Conservation (phyloP, 768 basidiomycete species). For the Tylopilus intermedius region DNA sequence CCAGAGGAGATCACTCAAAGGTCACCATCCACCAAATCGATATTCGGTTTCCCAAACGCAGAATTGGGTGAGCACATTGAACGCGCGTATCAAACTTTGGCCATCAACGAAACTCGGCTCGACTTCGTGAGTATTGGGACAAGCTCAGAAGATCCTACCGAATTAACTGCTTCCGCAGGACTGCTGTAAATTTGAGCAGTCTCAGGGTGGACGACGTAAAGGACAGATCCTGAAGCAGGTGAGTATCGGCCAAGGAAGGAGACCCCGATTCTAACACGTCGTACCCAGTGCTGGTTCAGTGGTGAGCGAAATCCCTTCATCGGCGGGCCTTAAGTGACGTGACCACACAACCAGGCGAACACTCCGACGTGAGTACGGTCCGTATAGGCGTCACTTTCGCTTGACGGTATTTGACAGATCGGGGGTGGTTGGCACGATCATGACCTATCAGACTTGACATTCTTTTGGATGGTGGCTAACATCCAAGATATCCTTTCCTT, state of each 20-base stretch:
- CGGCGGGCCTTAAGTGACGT: neutral
- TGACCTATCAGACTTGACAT: conserved; percentile 60
- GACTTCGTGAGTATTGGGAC: conserved; percentile 53
- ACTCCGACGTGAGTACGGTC: conserved; percentile 18
- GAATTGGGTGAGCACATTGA: conserved; percentile 59
- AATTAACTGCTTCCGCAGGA: conserved; percentile 33
- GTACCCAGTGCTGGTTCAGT: conserved; percentile 61
- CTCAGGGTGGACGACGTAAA: conserved; percentile 44
- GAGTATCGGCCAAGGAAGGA: conserved; percentile 7
- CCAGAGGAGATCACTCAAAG: conserved; percentile 57
- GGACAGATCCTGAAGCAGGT: conserved; percentile 63
- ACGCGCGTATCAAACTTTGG: conserved; percentile 64
- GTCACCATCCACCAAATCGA: conserved; percentile 39
- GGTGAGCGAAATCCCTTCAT: conserved; percentile 36
- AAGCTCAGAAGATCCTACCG: neutral
- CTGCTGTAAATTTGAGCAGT: conserved; percentile 61
- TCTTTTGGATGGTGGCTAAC: conserved; percentile 63
- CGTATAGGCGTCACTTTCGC: neutral
- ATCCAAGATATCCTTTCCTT: conserved; percentile 52
- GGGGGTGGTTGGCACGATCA: conserved; percentile 67
- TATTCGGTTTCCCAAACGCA: conserved; percentile 65
- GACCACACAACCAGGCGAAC: conserved; percentile 24
- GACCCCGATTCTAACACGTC: conserved; percentile 5
- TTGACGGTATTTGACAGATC: conserved; percentile 36
- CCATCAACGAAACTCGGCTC: conserved; percentile 58